These are phyloP conservation scores for Heterobasidion parviporum DNA, from an alignment of 1,284 basidiomycete species.

Conservation along the genomic window DNA sequence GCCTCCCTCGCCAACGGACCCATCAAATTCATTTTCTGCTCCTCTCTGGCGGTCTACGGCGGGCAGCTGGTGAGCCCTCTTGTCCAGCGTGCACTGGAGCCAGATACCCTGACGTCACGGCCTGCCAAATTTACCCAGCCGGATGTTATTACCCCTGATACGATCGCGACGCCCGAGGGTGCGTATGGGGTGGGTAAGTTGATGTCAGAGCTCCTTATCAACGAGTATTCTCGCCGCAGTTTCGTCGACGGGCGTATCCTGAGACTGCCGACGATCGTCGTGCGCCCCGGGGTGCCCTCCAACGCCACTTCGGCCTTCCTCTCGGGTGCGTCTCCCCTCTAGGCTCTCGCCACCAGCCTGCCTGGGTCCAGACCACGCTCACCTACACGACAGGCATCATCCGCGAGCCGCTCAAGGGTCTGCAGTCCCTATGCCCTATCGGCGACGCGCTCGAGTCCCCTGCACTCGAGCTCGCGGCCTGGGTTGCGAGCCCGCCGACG, in stretches of 20 bases:
- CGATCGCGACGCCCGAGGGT: slow-evolving; percentile 47
- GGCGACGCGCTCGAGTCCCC: slow-evolving; percentile 34
- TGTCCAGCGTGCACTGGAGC: background rate
- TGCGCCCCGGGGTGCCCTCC: slow-evolving; percentile 48
- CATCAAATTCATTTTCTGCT: slow-evolving; percentile 54
- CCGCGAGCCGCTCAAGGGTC: slow-evolving; percentile 51
- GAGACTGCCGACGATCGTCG: slow-evolving; percentile 54
- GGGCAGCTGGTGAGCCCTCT: slow-evolving; percentile 37
- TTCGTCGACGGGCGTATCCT: slow-evolving; percentile 55
- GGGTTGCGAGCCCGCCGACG: slow-evolving; percentile 46
- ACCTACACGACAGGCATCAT: slow-evolving; percentile 36
- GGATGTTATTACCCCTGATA: slow-evolving; percentile 37
- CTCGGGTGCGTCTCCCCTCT: slow-evolving; percentile 27
- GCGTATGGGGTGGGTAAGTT: slow-evolving; percentile 55
- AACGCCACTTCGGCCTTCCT: slow-evolving; percentile 55
- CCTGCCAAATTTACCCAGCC: slow-evolving; percentile 22
- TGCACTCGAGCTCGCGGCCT: slow-evolving; percentile 37
- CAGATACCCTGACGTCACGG: too few relatives aligned
- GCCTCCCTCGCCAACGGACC: slow-evolving; percentile 17
- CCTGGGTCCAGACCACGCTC: background rate
- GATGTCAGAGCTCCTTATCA: slow-evolving; percentile 51
- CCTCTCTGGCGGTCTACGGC: slow-evolving; percentile 57
- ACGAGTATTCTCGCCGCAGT: slow-evolving; percentile 57
- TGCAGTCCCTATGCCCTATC: slow-evolving; percentile 45
- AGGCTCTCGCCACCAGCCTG: background rate